These are phyloP conservation scores for Hanseniaspora vineae DNA, from an alignment of 805 yeast species.

Conservation along the genomic window DNA sequence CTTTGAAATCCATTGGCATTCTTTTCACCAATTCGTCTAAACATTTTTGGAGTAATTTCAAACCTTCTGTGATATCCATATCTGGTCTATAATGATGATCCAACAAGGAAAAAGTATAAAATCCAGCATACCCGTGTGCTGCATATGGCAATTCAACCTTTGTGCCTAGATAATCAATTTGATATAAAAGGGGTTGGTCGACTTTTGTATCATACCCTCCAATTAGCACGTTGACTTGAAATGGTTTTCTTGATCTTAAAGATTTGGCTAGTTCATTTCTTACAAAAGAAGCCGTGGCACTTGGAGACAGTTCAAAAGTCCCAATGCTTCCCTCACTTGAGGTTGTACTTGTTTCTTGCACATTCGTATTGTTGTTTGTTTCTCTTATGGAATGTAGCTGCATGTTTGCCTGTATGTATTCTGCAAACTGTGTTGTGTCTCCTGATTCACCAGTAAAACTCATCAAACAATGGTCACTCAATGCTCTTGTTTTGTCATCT, in stretches of 20 bases:
- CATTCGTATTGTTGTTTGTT: slow-evolving; percentile 13
- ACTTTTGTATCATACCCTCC: slow-evolving; percentile 66
- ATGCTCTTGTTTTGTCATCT: slow-evolving; percentile 67
- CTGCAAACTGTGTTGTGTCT: slow-evolving; percentile 92
- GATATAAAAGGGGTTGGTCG: slow-evolving; percentile 54
- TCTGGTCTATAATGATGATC: slow-evolving; percentile 82
- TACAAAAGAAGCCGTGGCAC: slow-evolving; percentile 77
- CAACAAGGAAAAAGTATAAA: slow-evolving; percentile 77
- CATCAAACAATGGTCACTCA: slow-evolving; percentile 66
- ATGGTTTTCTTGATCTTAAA: slow-evolving; percentile 87
- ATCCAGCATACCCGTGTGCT: slow-evolving; percentile 98
- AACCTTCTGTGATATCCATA: slow-evolving; percentile 65
- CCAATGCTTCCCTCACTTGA: neutral
- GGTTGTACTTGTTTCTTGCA: neutral
- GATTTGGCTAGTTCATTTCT: slow-evolving; percentile 82
- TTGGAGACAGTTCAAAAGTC: slow-evolving; percentile 61
- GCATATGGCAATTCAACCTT: slow-evolving; percentile 86
- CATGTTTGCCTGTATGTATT: slow-evolving; percentile 83
- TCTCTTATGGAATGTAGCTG: slow-evolving; percentile 82
- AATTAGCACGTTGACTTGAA: slow-evolving; percentile 80
- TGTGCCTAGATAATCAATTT: slow-evolving; percentile 92
- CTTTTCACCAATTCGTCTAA: slow-evolving; percentile 67
- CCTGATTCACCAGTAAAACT: slow-evolving; percentile 96
- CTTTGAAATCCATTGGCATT: slow-evolving; percentile 90
- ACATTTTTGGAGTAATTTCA: slow-evolving; percentile 60